Evolutionary conservation across 1,139 yeast genomes (phyloP).

Genomic region (Pichia sp.): DNA sequence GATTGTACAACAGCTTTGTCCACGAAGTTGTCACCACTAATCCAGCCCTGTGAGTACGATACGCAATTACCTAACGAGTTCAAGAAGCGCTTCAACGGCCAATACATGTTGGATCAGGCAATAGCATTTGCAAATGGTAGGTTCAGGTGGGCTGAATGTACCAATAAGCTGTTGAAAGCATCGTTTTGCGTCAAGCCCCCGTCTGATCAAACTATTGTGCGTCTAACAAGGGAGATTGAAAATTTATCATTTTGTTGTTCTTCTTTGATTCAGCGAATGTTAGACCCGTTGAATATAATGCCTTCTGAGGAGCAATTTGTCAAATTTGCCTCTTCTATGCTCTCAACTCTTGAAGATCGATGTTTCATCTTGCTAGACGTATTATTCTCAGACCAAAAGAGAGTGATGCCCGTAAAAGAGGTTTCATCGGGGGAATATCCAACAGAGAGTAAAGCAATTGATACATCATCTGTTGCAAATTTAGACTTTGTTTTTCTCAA

Average conservation of each 20-base stretch:
- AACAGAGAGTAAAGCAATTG: background rate
- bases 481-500: conserved; percentile 9
- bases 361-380: conserved; percentile 20
- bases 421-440: background rate
- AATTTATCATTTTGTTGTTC: conserved; percentile 20
- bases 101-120: conserved; percentile 17
- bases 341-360: conserved; percentile 22
- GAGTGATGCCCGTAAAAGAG: background rate
- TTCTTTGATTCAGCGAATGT: conserved; percentile 19
- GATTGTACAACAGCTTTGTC: conserved; percentile 56
- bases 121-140: conserved; percentile 24
- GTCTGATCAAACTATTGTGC: conserved; percentile 6
- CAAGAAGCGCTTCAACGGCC: conserved; percentile 12
- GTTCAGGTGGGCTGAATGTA: conserved; percentile 23
- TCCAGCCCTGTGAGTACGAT: conserved; percentile 50
- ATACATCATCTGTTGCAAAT: conserved; percentile 19
- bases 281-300: conserved; percentile 18
- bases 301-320: conserved; percentile 19
- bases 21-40: conserved; percentile 53
- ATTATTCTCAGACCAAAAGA: conserved; percentile 10
- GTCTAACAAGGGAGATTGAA: conserved; percentile 15
- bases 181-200: conserved; percentile 14
- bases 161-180: conserved; percentile 19
- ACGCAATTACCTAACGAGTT: conserved; percentile 43
- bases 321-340: conserved; percentile 17